Conservation (phyloP, 2,329 filamentous ascomycete species). For the Diaporthe humulicola region DNA sequence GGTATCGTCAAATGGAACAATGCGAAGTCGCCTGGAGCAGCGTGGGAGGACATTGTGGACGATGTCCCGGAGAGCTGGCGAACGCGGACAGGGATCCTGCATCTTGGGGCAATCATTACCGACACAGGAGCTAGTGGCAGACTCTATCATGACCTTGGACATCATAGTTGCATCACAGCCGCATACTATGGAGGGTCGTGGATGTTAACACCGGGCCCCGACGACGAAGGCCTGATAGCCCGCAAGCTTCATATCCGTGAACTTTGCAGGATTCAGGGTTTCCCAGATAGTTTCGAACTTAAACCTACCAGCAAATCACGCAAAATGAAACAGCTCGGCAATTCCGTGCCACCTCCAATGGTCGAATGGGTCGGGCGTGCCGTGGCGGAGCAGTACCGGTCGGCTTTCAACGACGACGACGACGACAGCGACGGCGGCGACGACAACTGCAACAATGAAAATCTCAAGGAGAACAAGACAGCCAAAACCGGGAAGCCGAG, state of each 20-base stretch:
- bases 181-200: neutral
- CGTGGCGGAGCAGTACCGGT: neutral
- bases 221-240: neutral
- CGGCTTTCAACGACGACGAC: neutral
- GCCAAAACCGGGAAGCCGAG: neutral
- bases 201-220: neutral
- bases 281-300: neutral
- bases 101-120: neutral
- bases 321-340: neutral
- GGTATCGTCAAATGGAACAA: neutral
- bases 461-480: neutral
- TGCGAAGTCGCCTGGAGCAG: accelerated
- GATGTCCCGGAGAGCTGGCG: neutral
- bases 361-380: neutral
- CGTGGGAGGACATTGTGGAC: neutral
- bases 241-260: neutral
- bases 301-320: accelerated
- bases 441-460: neutral
- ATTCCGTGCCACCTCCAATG: neutral
- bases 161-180: neutral
- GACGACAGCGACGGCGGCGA: neutral
- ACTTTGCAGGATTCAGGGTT: neutral
- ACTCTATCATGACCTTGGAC: neutral
- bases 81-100: neutral
- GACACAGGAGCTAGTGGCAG: accelerated